Conservation (phyloP, 1,284 basidiomycete genomes). For the Apiotrichum siamense region DNA sequence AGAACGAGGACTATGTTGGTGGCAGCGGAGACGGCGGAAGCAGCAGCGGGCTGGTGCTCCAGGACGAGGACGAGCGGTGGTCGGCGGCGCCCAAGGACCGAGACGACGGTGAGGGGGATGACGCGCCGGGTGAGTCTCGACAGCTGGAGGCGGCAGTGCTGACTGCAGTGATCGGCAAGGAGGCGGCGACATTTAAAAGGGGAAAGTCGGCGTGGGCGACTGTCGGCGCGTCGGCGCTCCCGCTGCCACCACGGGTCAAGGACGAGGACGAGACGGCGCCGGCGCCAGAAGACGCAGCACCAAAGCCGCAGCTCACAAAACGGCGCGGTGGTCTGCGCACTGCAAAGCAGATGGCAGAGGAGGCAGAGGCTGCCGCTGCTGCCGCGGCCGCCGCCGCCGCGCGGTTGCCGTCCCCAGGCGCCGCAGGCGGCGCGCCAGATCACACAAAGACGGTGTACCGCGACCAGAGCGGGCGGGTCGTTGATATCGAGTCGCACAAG, state of each 20-base stretch:
- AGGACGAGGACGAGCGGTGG: conserved; percentile 52
- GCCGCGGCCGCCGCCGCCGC: conserved; percentile 51
- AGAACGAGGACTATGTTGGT: conserved; percentile 51
- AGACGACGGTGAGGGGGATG: conserved; percentile 41
- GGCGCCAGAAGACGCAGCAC: conserved; percentile 11
- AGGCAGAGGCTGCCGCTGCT: conserved; percentile 53
- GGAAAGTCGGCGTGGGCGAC: conserved; percentile 38
- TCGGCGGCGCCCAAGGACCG: conserved; percentile 25
- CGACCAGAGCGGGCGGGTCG: conserved; percentile 77
- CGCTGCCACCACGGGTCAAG: conserved; percentile 11
- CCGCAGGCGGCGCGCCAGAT: conserved; percentile 52
- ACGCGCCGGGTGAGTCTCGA: conserved; percentile 45
- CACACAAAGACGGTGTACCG: conserved; percentile 91
- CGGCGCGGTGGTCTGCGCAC: conserved; percentile 67
- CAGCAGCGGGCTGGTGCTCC: conserved; percentile 33
- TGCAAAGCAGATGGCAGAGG: conserved; percentile 50
- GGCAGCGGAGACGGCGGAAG: conserved; percentile 23
- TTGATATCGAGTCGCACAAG: conserved; percentile 75
- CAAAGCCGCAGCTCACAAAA: conserved; percentile 41
- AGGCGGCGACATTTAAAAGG: conserved; percentile 36
- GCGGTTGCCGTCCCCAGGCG: conserved; percentile 47
- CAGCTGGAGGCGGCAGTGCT: not conserved
- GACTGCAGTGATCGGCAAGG: conserved; percentile 35
- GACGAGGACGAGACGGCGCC: conserved; percentile 27
- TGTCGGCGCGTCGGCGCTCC: conserved; percentile 29